Conservation (phyloP, 768 basidiomycete genomes). For the Phaeotremella skinneri region DNA sequence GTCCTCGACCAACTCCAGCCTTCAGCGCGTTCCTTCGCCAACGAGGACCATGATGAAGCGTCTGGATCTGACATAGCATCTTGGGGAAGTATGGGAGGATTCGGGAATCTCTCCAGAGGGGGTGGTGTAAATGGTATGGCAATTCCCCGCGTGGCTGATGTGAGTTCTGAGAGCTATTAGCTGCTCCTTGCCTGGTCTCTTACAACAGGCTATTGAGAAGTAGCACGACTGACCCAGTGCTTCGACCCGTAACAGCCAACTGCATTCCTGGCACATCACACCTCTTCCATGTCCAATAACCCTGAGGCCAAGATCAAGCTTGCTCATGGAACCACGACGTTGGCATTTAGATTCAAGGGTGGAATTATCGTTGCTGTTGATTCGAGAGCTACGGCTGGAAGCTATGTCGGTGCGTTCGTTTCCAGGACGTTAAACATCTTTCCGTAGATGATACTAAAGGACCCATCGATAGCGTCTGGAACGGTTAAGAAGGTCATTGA, state of each 20-base stretch:
- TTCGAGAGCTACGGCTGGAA: conserved; percentile 93
- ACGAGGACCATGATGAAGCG: conserved; percentile 17
- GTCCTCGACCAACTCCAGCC: conserved; percentile 30
- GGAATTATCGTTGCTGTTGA: conserved; percentile 99
- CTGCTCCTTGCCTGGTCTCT: not conserved
- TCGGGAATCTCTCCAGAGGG: conserved; percentile 39
- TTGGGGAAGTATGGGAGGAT: conserved; percentile 39
- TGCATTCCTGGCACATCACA: conserved; percentile 85
- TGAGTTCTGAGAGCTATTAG: conserved; percentile 21
- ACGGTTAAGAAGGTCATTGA: conserved; percentile 99
- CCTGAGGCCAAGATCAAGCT: conserved; percentile 95
- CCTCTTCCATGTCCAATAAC: conserved; percentile 85
- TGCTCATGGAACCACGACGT: conserved; percentile 95
- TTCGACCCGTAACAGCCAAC: no score
- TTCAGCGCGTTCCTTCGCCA: conserved; percentile 12
- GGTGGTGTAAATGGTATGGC: conserved; percentile 47
- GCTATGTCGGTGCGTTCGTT: conserved; percentile 77
- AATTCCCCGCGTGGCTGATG: conserved; percentile 46
- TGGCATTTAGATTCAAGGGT: conserved; percentile 93
- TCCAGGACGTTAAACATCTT: not conserved
- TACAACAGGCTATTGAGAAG: not conserved
- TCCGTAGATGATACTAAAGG: not conserved
- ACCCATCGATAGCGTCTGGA: conserved; percentile 82
- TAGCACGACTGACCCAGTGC: no score
- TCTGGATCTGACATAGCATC: conserved; percentile 22